Conservation (phyloP, 2,329 filamentous ascomycete species). For the Cytospora chrysosperma region DNA sequence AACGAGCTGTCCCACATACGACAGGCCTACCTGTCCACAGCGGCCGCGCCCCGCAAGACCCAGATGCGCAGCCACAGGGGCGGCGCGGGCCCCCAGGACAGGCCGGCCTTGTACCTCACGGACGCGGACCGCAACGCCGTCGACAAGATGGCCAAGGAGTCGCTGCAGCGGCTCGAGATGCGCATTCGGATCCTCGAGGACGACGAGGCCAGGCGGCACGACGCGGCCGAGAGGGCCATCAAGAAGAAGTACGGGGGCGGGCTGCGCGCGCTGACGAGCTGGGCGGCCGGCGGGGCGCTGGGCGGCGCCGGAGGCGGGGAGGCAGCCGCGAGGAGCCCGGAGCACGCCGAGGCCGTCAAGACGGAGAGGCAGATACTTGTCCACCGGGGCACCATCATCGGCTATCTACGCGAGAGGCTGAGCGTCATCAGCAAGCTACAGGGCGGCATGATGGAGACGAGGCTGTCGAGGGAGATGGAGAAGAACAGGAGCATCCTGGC, state of each 20-base stretch:
- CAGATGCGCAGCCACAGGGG: constrained; percentile 42
- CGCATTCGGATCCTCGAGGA: constrained; percentile 78
- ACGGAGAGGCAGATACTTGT: constrained; percentile 63
- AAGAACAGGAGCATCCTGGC: constrained; percentile 84
- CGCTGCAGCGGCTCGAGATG: constrained; percentile 81
- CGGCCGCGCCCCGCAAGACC: constrained; percentile 61
- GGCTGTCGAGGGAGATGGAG: constrained; percentile 81
- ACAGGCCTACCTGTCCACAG: constrained; percentile 85
- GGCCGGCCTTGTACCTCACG: constrained; percentile 59
- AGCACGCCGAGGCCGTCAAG: constrained; percentile 73
- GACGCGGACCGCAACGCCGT: constrained; percentile 83
- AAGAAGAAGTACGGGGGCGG: constrained; percentile 67
- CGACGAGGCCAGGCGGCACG: constrained; percentile 77
- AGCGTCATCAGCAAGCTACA: constrained; percentile 77
- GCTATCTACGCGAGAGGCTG: constrained; percentile 73
- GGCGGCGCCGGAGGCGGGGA: constrained; percentile 28
- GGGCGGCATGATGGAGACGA: constrained; percentile 88
- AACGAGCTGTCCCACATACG: constrained; percentile 79
- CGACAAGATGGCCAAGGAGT: constrained; percentile 80
- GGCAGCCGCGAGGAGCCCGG: constrained; percentile 54
- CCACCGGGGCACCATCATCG: constrained; percentile 80
- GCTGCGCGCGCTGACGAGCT: constrained; percentile 60
- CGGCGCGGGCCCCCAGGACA: constrained; percentile 35
- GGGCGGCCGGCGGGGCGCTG: constrained; percentile 65
- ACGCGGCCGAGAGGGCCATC: constrained; percentile 69